Base-by-base conservation (phyloP, 2,329 filamentous ascomycete genomes). In the Xylariaceae sp. region DNA sequence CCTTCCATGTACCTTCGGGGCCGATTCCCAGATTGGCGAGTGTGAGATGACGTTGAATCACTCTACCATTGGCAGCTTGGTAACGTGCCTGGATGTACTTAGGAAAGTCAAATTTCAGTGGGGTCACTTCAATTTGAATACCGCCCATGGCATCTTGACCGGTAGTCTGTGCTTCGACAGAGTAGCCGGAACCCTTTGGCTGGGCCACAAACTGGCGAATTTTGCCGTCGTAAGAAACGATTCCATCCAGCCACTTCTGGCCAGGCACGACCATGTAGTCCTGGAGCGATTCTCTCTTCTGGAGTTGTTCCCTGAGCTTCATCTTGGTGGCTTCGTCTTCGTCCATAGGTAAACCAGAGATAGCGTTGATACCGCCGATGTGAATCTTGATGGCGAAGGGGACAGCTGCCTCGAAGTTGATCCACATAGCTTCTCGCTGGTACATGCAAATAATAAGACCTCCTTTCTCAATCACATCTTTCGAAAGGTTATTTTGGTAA, bases 141-240 rank as follows among this genome's bases (percentile, higher is more conserved):
- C 70, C 70, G 14, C 67, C 66, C 5, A 64, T 49, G 3, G 50
- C 48, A 19, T 75, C 72, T 33, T 63, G 43, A 3, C 70, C 69
- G 0, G 67, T 73, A 5, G 74, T 50, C 50, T 76, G 73, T 2
- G 63, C 61, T 53, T 76, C 73, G 6, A 75, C 63, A 0, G 67
- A 66, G 42, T 72, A 71, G 1, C 70, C 69, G 12, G 56, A 58
- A 1, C 66, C 67, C 21, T 67, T 50, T 0, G 70, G 67, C 64
- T 72, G 71, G 2, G 72, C 71, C 3, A 75, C 68, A 47, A 77
- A 76, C 47, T 77, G 73, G 8, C 68, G 63, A 4, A 75, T 68
- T 1, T 56, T 55, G 8, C 68, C 67, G 20, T 66, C 54, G 1
- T 55, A 46, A 10, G 53, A 53, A 0, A 62, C 67, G 21, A 71